Evolutionary conservation across 106 monocot species (phyloP).

Genomic region (Agapanthus africanus): DNA sequence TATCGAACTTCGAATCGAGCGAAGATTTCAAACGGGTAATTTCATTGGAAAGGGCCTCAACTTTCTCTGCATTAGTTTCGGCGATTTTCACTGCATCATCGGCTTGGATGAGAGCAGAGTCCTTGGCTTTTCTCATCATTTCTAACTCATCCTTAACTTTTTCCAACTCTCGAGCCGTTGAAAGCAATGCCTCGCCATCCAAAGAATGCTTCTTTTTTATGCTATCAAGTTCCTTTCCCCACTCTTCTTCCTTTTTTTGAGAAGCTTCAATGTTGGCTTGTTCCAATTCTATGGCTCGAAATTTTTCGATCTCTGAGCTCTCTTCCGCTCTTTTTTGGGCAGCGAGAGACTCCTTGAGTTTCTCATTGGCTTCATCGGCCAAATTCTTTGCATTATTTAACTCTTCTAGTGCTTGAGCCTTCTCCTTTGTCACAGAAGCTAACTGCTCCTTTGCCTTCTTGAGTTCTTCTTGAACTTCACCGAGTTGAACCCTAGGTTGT

Average conservation of each 20-base stretch:
- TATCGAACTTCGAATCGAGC: slow-evolving; percentile 29
- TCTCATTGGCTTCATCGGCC: slow-evolving; percentile 45
- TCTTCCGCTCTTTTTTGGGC: slow-evolving; percentile 66
- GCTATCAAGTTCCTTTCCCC: background rate
- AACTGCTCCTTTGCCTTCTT: slow-evolving; percentile 75
- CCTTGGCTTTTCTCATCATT: slow-evolving; percentile 59
- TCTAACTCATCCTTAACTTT: slow-evolving; percentile 46
- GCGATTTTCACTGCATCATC: slow-evolving; percentile 23
- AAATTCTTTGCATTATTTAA: slow-evolving; percentile 44
- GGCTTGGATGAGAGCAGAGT: slow-evolving; percentile 21
- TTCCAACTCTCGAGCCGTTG: slow-evolving; percentile 42
- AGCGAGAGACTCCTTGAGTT: slow-evolving; percentile 66
- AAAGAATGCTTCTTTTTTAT: slow-evolving; percentile 36
- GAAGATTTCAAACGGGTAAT: slow-evolving; percentile 41
- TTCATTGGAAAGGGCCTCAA: slow-evolving; percentile 39
- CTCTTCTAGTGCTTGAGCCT: slow-evolving; percentile 38
- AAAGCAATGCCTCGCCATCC: slow-evolving; percentile 41
- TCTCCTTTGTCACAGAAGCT: slow-evolving; percentile 45
- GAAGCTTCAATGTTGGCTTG: slow-evolving; percentile 47
- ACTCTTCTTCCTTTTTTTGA: slow-evolving; percentile 1
- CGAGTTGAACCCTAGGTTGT: slow-evolving; percentile 4
- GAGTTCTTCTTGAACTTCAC: slow-evolving; percentile 46
- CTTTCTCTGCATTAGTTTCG: slow-evolving; percentile 52
- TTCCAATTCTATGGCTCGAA: slow-evolving; percentile 75
- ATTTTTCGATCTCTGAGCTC: slow-evolving; percentile 63